Evolutionary conservation across 768 basidiomycete species (phyloP).

Genomic region (Amanita rimosa): DNA sequence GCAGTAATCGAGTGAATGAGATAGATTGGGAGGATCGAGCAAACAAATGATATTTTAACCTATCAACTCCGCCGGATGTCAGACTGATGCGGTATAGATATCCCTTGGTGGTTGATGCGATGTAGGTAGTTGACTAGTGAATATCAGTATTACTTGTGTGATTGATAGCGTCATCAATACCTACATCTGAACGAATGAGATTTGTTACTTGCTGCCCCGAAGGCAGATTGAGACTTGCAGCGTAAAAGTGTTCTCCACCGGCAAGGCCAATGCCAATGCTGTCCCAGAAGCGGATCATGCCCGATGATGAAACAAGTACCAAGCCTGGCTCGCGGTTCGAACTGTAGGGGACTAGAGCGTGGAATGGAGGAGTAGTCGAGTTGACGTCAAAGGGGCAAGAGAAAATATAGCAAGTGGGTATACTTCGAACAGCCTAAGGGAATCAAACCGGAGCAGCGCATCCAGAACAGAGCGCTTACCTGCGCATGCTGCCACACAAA

Average conservation of each 20-base stretch:
- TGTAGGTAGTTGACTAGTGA: conserved; percentile 49
- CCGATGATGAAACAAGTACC: conserved; percentile 60
- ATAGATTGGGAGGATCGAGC: conserved; percentile 39
- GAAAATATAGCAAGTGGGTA: conserved; percentile 78
- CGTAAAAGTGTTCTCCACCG: conserved; percentile 58
- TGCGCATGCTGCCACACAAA: conserved; percentile 81
- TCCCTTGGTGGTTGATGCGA: conserved; percentile 59
- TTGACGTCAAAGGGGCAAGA: conserved; percentile 45
- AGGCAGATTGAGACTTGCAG: conserved; percentile 35
- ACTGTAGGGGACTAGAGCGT: conserved; percentile 60
- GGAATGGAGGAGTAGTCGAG: conserved; percentile 31
- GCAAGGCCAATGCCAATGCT: conserved; percentile 76
- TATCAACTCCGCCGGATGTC: conserved; percentile 56
- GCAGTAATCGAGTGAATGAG: conserved; percentile 29
- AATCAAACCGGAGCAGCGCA: conserved; percentile 1
- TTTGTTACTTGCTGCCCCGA: conserved; percentile 53
- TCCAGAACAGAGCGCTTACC: conserved; percentile 20
- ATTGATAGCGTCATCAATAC: conserved; percentile 14
- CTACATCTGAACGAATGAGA: conserved; percentile 53
- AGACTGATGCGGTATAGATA: conserved; percentile 53
- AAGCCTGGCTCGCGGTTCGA: conserved; percentile 76
- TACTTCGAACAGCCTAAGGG: conserved; percentile 47
- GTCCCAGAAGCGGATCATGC: conserved; percentile 80
- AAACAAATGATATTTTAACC: conserved; percentile 48
- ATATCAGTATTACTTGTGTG: not conserved